A percentile compares a stretch with the other conserved stretches of the same genome.
phyloP scores from a whole-genome alignment of 2,329 filamentous ascomycete genomes.

The Akanthomyces lecanii region DNA sequence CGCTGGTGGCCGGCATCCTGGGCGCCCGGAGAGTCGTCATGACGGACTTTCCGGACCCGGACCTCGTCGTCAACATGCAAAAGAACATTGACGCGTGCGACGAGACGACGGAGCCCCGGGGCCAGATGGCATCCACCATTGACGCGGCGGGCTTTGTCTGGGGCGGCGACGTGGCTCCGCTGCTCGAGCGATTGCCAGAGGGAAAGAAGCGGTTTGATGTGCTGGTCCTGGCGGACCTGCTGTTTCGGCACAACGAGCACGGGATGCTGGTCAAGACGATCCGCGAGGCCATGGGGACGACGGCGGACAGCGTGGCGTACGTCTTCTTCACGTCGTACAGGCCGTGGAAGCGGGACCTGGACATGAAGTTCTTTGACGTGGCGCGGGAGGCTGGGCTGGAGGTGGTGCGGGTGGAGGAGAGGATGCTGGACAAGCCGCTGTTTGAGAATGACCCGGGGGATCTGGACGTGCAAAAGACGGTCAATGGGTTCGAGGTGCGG shows the following conservation, averaged over 20 bases:
- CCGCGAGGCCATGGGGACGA: slow-evolving; percentile 57
- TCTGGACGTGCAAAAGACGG: slow-evolving; percentile 73
- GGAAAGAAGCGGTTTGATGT: slow-evolving; percentile 61
- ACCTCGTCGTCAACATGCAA: slow-evolving; percentile 75
- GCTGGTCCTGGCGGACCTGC: slow-evolving; percentile 78
- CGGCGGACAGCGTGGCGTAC: slow-evolving; percentile 58
- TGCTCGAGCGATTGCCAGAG: slow-evolving; percentile 52
- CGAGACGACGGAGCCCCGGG: slow-evolving; percentile 30
- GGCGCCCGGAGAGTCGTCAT: slow-evolving; percentile 70
- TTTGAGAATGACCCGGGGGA: slow-evolving; percentile 88
- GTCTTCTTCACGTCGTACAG: slow-evolving; percentile 95
- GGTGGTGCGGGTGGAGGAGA: slow-evolving; percentile 77
- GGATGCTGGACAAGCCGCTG: slow-evolving; percentile 78
- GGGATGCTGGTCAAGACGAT: slow-evolving; percentile 70
- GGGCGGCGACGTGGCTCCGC: slow-evolving; percentile 60
- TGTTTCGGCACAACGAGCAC: slow-evolving; percentile 91
- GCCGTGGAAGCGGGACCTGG: slow-evolving; percentile 82
- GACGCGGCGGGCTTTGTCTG: slow-evolving; percentile 74
- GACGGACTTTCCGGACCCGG: slow-evolving; percentile 83
- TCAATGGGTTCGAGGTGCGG: slow-evolving; percentile 70
- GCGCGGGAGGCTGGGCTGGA: slow-evolving; percentile 65
- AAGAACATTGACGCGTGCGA: slow-evolving; percentile 65
- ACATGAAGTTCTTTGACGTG: slow-evolving; percentile 80
- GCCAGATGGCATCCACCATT: slow-evolving; percentile 35
- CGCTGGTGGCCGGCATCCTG: slow-evolving; percentile 68